Conservation (phyloP, 2,329 filamentous ascomycete genomes). For the Trichoderma afroharzianum region DNA sequence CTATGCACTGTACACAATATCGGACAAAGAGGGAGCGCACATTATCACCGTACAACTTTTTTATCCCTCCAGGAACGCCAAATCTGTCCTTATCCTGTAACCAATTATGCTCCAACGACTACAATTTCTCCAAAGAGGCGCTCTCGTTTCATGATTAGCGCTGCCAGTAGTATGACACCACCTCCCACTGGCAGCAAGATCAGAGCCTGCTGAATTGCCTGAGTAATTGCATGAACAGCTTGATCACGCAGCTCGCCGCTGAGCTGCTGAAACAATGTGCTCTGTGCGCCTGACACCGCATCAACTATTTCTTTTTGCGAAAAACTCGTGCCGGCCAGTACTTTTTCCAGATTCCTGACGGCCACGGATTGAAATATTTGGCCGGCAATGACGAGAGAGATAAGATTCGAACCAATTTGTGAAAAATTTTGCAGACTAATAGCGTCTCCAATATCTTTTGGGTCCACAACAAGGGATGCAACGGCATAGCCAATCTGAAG, state of each 20-base stretch:
- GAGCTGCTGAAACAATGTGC: neutral
- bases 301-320: neutral
- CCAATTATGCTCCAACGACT: neutral
- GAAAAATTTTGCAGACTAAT: neutral
- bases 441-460: neutral
- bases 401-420: neutral
- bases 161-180: neutral
- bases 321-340: neutral
- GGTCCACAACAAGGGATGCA: neutral
- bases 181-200: neutral
- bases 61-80: neutral
- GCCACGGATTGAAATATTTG: neutral
- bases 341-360: neutral
- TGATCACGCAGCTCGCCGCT: neutral
- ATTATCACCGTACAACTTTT: neutral
- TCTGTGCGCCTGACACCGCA: neutral
- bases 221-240: neutral
- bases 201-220: neutral
- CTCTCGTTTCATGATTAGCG: neutral
- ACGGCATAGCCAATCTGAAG: neutral
- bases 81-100: neutral
- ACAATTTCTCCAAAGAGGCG: neutral
- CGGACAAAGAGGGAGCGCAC: no score
- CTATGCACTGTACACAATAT: neutral
- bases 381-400: neutral